Base-by-base conservation (phyloP, 305 asterid species). In the Fraxinus latifolia region DNA sequence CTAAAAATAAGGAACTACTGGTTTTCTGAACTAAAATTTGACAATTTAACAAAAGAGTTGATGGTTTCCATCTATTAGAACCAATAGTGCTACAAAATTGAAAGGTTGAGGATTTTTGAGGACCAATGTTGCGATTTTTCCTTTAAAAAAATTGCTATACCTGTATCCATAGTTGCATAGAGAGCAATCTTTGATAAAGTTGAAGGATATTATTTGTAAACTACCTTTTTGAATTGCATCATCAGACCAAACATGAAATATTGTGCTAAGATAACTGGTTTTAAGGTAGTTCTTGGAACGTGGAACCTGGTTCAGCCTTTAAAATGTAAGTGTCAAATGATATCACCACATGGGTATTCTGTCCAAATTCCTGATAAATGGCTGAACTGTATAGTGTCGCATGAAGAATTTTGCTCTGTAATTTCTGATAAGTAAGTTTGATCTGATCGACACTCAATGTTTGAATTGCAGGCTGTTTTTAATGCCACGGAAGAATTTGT, bases 401-500 rank as follows among this genome's bases (percentile, higher is more conserved):
- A 0, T 25, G 73, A 65, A 74, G 73, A n/a, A 21, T 80, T 58
- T 76, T 19, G 2, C 36, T 44, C 32, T 71, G 55, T 53, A 29
- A 32, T 62, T 73, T 50, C 21, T 68, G 77, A 42, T 44, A 25
- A 77, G 23, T 15, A 78, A 39, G 29, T 75, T 47, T 3, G 33
- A 50, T 65, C 1, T 25, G 76, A 9, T 65, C 3, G 71, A 47
- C 32, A 55, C 53, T 67, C 11, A 9, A 60, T 74, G 15, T 77
- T 79, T 72, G 78, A 12, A 19, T 77, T 82, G 88, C 94, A 94
- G 97, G 97, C 97, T 79, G 91, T 91, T 81, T 92, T 94, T 80
- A 94, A 86, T 50, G 95, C 89, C 84, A 91, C 98, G 5, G 95
- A 91, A 87, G 96, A 94, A 85, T 91, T 94, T 44, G 74, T 94